These are phyloP conservation scores for Juncus inflexus DNA, from an alignment of 176 grass and related monocot genomes.

Conservation along the genomic window DNA sequence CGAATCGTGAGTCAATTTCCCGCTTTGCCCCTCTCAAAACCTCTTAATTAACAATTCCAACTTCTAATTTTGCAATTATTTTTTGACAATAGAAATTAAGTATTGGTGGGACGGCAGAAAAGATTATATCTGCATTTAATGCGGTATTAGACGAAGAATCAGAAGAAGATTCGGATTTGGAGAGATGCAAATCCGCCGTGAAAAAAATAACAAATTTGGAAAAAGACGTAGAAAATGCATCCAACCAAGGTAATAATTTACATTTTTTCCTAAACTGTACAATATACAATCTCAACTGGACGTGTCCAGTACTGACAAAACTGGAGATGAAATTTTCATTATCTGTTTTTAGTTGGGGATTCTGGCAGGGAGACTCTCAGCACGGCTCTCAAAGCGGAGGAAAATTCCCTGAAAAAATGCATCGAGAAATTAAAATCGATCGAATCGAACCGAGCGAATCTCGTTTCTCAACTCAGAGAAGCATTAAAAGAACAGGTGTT, in stretches of 20 bases:
- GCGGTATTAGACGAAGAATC: conserved; percentile 52
- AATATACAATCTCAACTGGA: no score
- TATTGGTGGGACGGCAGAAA: conserved; percentile 76
- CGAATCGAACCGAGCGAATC: conserved; percentile 61
- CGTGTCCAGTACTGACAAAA: not conserved
- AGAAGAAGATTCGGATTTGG: conserved; percentile 59
- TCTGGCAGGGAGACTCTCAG: conserved; percentile 50
- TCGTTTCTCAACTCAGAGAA: conserved; percentile 79
- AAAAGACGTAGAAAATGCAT: conserved; percentile 65
- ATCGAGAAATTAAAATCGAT: conserved; percentile 72
- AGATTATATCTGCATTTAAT: conserved; percentile 77
- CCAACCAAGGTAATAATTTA: conserved; percentile 47
- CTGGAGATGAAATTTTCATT: conserved; percentile 10
- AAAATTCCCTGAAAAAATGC: conserved; percentile 58
- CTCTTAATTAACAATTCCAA: conserved; percentile 6
- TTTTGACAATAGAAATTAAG: conserved; percentile 69
- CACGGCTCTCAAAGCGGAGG: conserved; percentile 63
- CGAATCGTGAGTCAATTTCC: conserved; percentile 61
- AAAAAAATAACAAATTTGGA: conserved; percentile 61
- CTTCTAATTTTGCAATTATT: conserved; percentile 15
- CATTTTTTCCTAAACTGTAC: conserved; percentile 5
- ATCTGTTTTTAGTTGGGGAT: conserved; percentile 53
- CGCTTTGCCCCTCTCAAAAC: not conserved
- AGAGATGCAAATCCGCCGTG: conserved; percentile 69
- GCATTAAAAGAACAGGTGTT: conserved; percentile 85